Conservation (phyloP, 2,329 filamentous ascomycete species). For the Scorias spongiosa region DNA sequence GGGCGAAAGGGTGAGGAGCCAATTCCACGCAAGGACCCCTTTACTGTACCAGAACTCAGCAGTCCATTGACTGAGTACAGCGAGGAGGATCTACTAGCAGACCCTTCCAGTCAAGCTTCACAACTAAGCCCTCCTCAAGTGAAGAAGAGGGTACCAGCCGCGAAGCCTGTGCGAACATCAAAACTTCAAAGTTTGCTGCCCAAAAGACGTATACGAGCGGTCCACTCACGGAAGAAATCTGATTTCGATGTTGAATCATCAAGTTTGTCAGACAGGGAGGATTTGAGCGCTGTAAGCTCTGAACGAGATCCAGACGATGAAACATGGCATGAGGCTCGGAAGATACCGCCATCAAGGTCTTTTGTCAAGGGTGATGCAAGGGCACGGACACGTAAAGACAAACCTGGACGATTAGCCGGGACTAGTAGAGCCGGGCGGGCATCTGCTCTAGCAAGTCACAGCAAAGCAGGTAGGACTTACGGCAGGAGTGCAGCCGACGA, state of each 20-base stretch:
- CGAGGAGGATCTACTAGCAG: constrained; percentile 4
- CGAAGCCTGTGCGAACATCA: constrained; percentile 25
- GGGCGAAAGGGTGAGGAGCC: neutral
- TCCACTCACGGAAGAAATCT: neutral
- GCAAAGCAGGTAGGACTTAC: constrained; percentile 10
- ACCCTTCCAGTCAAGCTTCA: constrained; percentile 12
- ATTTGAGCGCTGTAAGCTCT: no score
- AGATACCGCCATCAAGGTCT: no score
- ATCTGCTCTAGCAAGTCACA: no score
- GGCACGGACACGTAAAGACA: no score
- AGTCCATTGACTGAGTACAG: constrained; percentile 13
- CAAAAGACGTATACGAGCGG: constrained; percentile 19
- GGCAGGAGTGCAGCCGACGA: constrained; percentile 22
- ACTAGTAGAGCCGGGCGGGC: no score
- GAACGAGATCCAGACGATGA: no score
- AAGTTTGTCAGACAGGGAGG: neutral
- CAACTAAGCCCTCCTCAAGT: constrained; percentile 6
- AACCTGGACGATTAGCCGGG: no score
- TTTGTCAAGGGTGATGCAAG: no score
- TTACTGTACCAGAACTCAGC: constrained; percentile 25
- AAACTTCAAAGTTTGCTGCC: constrained; percentile 30
- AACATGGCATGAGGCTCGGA: no score
- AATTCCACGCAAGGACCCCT: neutral
- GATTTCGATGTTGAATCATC: constrained; percentile 2
- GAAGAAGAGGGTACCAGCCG: constrained; percentile 10